These are phyloP conservation scores for Yamadazyma kanchanaburiensis DNA, from an alignment of 1,139 yeast species.

Conservation along the genomic window DNA sequence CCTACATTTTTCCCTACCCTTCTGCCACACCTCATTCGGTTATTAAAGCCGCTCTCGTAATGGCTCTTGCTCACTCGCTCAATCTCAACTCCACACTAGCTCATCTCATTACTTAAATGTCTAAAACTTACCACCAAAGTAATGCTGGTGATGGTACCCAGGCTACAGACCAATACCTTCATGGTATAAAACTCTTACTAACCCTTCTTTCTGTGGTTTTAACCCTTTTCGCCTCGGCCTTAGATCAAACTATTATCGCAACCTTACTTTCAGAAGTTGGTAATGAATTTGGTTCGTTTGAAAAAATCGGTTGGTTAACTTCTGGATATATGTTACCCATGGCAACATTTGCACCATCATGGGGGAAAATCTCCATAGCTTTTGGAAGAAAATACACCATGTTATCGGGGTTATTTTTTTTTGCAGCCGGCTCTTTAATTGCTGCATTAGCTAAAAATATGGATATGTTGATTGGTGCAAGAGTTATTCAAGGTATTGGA, in stretches of 20 bases:
- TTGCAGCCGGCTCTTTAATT: conserved; percentile 62
- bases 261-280: conserved; percentile 58
- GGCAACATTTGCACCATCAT: conserved; percentile 55
- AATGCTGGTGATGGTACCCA: conserved; percentile 60
- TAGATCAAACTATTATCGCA: conserved; percentile 66
- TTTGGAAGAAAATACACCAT: conserved; percentile 59
- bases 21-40: too few species aligned
- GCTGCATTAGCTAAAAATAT: conserved; percentile 56
- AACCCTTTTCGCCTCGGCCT: conserved; percentile 57
- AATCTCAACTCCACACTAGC: too few species aligned
- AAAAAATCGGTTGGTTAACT: conserved; percentile 59
- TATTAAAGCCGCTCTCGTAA: too few species aligned
- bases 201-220: conserved; percentile 46
- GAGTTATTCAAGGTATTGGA: conserved; percentile 71
- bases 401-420: conserved; percentile 48
- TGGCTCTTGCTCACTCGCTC: too few species aligned
- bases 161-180: conserved; percentile 45
- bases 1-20: too few species aligned
- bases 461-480: conserved; percentile 64
- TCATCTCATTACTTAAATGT: too few species aligned
- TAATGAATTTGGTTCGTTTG: conserved; percentile 48
- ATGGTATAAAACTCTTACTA: conserved; percentile 37
- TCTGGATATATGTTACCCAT: conserved; percentile 60
- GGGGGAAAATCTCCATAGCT: conserved; percentile 60
- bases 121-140: too few species aligned